A percentile compares a stretch with the other conserved stretches of the same genome.
phyloP scores from a whole-genome alignment of 176 grass and related monocot species.

The Elaeis guineensis region DNA sequence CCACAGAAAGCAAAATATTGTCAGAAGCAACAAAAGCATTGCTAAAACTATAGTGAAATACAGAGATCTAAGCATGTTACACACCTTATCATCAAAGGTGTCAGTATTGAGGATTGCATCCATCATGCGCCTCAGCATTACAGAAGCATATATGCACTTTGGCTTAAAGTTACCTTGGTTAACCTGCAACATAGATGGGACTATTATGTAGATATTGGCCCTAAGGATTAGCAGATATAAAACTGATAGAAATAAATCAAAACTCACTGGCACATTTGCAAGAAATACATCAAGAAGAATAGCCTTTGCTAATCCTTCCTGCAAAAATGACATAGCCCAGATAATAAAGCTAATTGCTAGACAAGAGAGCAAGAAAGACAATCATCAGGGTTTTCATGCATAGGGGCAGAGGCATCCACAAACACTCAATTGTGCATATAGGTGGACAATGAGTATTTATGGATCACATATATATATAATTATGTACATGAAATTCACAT shows the following conservation, averaged over 20 bases:
- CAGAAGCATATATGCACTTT: constrained; percentile 81
- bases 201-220: neutral
- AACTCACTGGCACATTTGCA: constrained; percentile 81
- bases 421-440: too few species aligned
- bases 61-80: neutral
- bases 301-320: constrained; percentile 59
- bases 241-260: neutral
- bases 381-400: too few species aligned
- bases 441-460: too few species aligned
- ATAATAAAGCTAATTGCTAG: neutral
- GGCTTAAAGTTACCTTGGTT: constrained; percentile 50
- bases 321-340: neutral
- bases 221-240: too few species aligned
- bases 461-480: too few species aligned
- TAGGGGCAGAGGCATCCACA: too few species aligned
- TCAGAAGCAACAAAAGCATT: neutral
- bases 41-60: neutral
- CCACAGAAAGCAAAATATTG: too few species aligned
- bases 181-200: constrained; percentile 34
- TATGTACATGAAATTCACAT: too few species aligned
- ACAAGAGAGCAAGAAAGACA: too few species aligned
- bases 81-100: constrained; percentile 94
- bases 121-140: constrained; percentile 95
- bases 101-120: constrained; percentile 79
- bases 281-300: constrained; percentile 75